Base-by-base conservation (phyloP, 805 yeast species). In the Yamadazyma endophytica region DNA sequence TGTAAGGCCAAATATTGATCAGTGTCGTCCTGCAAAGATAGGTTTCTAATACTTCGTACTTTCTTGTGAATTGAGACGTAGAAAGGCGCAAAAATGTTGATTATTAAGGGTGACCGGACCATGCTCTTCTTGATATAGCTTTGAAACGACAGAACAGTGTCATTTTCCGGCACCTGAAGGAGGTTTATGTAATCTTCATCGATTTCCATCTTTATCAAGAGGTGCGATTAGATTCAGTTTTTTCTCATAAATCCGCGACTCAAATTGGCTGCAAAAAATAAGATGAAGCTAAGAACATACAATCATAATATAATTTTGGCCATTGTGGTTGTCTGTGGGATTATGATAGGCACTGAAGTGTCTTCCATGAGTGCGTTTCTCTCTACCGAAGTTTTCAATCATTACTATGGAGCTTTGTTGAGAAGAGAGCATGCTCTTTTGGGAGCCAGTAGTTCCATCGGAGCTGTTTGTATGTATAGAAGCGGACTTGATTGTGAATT, bases 51-150 rank as follows among this genome's bases (percentile, higher is more conserved):
- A 6, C 68, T 69, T 8, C 46, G 29, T 9, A 58, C 49, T 3
- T 58, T 54, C 39, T 65, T 65, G 17, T 43, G 43, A 11, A 45
- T 33, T 13, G 47, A 43, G 1, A 65, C 68, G 13, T 43, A 37
- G 44, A 70, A 64, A 9, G 40, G 31, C 9, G 58, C 57, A 35
- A 55, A 52, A 15, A 70, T 54, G 13, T 52, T 46, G 16, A 47
- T 43, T 17, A 68, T 46, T 1, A 62, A 46, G 2, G 75, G 71
- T 12, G 73, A 61, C 12, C 57, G 56, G 21, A 65, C 42, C n/a
- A 71, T 39, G 9, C 68, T 64, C 35, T 60, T 57, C 38, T 58
- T 60, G 21, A 56, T 33, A 28, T 47, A 58, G 6, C 35, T 11
- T n/a, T n/a, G n/a, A n/a, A n/a, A n/a, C n/a, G n/a, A n/a, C n/a